A percentile compares a stretch with the other conserved stretches of the same genome.
Conservation (phyloP, 2,329 filamentous ascomycete genomes). For the Cercospora zeina region DNA sequence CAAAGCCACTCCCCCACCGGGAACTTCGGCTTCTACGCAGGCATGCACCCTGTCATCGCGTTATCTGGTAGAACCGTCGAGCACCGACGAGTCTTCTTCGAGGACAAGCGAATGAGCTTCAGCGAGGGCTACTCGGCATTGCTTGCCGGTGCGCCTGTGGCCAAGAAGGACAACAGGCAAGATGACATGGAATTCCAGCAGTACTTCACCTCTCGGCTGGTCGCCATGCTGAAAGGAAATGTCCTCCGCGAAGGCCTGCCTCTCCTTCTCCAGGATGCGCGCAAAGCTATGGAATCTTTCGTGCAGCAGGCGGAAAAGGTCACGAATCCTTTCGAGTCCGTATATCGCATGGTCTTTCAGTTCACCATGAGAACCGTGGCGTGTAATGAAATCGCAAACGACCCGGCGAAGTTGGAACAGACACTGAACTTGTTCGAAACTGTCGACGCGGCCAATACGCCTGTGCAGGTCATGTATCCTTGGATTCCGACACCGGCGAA, state of each 20-base stretch:
- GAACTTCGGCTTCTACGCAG: constrained; percentile 54
- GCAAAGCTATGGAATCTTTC: constrained; percentile 44
- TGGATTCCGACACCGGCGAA: constrained; percentile 52
- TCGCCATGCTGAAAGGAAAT: constrained; percentile 34
- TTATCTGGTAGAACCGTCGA: constrained; percentile 47
- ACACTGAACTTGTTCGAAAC: constrained; percentile 51
- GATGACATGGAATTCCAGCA: constrained; percentile 24
- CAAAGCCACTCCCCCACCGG: constrained; percentile 41
- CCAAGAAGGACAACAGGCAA: constrained; percentile 31
- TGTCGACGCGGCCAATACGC: constrained; percentile 50
- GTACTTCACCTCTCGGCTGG: constrained; percentile 35
- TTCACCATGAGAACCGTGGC: constrained; percentile 60
- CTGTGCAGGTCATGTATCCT: constrained; percentile 55
- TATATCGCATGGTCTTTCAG: constrained; percentile 57
- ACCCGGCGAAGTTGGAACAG: constrained; percentile 46
- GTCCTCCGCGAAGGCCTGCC: constrained; percentile 42
- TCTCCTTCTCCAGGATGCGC: constrained; percentile 48
- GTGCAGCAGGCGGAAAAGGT: constrained; percentile 39
- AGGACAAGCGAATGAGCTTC: constrained; percentile 49
- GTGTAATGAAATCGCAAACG: constrained; percentile 55
- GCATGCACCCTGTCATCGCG: constrained; percentile 49
- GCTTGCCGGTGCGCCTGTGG: constrained; percentile 38
- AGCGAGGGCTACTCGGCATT: constrained; percentile 45
- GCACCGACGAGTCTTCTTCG: constrained; percentile 49
- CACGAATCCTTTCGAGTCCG: constrained; percentile 56